These are phyloP conservation scores for Polyporus tsugae DNA, from an alignment of 1,284 basidiomycete genomes.

Conservation along the genomic window DNA sequence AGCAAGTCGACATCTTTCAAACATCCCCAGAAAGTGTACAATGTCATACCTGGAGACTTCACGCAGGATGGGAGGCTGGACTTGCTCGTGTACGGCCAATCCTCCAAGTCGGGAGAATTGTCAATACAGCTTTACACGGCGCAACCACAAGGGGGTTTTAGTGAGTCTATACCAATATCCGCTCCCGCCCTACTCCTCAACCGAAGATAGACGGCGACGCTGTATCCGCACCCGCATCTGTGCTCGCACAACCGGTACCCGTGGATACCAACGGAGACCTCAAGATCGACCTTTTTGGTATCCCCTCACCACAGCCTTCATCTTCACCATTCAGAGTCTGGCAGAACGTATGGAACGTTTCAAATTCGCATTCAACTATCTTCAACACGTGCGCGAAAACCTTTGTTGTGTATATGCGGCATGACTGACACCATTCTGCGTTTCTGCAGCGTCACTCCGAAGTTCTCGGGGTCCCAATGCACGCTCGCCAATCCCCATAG, in stretches of 20 bases:
- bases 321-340: slow-evolving; percentile 66
- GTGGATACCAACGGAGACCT: slow-evolving; percentile 91
- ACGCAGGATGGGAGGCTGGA: slow-evolving; percentile 93
- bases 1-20: slow-evolving; percentile 60
- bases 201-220: slow-evolving; percentile 47
- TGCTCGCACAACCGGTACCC: slow-evolving; percentile 82
- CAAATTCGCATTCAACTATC: slow-evolving; percentile 55
- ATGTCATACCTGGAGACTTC: slow-evolving; percentile 93
- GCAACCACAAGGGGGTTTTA: slow-evolving; percentile 68
- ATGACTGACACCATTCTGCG: too few species aligned
- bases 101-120: slow-evolving; percentile 55
- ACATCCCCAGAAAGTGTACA: slow-evolving; percentile 66
- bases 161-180: slow-evolving; percentile 52
- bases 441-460: slow-evolving; percentile 58
- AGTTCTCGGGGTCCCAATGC: slow-evolving; percentile 74
- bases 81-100: slow-evolving; percentile 85
- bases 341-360: slow-evolving; percentile 80
- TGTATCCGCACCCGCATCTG: slow-evolving; percentile 69
- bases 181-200: slow-evolving; percentile 2
- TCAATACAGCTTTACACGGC: slow-evolving; percentile 78
- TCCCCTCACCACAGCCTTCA: slow-evolving; percentile 53
- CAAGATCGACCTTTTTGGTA: slow-evolving; percentile 88
- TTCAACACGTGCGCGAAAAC: slow-evolving; percentile 66
- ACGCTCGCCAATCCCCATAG: slow-evolving; percentile 88
- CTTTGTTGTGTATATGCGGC: slow-evolving; percentile 15